phyloP scores from a whole-genome alignment of 345 rosid genomes.

The thale cress (Arabidopsis thaliana) region DNA sequence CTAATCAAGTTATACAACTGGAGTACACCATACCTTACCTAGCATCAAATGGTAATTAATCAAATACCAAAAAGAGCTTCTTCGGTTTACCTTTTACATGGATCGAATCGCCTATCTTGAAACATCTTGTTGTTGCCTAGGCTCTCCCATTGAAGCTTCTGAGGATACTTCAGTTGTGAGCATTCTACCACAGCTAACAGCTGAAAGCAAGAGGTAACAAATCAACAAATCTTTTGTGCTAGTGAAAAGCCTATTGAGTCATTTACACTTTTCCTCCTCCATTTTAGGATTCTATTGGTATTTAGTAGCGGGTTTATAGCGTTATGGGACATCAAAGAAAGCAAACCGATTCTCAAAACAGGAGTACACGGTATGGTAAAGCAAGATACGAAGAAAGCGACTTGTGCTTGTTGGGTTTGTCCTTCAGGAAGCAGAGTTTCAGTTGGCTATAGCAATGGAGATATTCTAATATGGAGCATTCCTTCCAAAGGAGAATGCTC shows the following conservation, averaged over 20 bases:
- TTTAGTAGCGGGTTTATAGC: constrained; percentile 71
- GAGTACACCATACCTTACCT: constrained; percentile 71
- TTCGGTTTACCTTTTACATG: background rate
- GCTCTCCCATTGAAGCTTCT: constrained; percentile 59
- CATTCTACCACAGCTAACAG: constrained; percentile 71
- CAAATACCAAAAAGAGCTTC: background rate
- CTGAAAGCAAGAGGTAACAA: constrained; percentile 84
- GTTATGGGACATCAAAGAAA: constrained; percentile 80
- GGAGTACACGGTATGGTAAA: constrained; percentile 60
- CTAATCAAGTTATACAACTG: constrained; percentile 54
- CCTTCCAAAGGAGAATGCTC: constrained; percentile 52
- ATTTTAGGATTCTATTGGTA: constrained; percentile 72
- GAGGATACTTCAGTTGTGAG: constrained; percentile 60
- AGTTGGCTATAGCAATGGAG: constrained; percentile 85
- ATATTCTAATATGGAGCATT: constrained; percentile 73
- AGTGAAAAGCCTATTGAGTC: background rate
- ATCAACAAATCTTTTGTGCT: constrained; percentile 1
- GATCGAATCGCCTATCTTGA: background rate
- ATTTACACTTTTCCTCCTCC: constrained; percentile 14
- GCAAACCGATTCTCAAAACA: constrained; percentile 59
- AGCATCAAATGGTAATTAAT: constrained; percentile 68
- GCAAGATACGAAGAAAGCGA: constrained; percentile 67
- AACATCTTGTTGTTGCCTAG: constrained; percentile 44
- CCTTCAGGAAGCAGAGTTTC: constrained; percentile 81
- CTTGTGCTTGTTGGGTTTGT: constrained; percentile 91